Conservation (phyloP, 352 stramenopile species). For the Phytopythium litorale region DNA sequence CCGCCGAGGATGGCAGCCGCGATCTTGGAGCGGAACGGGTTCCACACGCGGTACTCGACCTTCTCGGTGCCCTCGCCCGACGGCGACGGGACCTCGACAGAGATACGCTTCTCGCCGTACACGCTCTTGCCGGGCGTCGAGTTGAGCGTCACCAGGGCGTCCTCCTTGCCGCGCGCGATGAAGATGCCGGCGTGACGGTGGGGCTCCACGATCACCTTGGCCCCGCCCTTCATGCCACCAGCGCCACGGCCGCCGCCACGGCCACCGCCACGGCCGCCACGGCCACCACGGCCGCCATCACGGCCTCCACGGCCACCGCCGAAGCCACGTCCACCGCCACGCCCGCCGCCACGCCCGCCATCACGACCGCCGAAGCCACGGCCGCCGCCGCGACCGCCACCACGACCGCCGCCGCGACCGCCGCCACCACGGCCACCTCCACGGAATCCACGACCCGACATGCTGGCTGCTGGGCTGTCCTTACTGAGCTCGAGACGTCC, state of each 20-base stretch:
- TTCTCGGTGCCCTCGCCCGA: constrained; percentile 92
- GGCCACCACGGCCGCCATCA: constrained; percentile 31
- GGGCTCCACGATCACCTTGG: constrained; percentile 97
- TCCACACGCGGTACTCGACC: constrained; percentile 99
- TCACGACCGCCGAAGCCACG: constrained; percentile 40
- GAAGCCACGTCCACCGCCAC: constrained; percentile 37
- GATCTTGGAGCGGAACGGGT: constrained; percentile 99
- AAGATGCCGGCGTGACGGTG: constrained; percentile 99
- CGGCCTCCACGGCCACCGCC: constrained; percentile 34
- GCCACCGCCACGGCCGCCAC: constrained; percentile 50
- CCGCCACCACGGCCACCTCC: constrained; percentile 55
- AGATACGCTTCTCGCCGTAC: constrained; percentile 99
- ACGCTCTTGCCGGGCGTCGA: constrained; percentile 98
- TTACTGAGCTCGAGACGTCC: constrained; percentile 1
- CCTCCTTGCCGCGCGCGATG: constrained; percentile 98
- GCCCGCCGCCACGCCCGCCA: constrained; percentile 37
- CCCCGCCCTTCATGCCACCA: constrained; percentile 93
- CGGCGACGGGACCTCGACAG: constrained; percentile 93
- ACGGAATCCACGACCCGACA: constrained; percentile 61
- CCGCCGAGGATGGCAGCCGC: constrained; percentile 98
- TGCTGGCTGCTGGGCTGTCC: constrained; percentile 6
- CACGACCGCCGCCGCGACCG: constrained; percentile 50
- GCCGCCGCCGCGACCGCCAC: constrained; percentile 45
- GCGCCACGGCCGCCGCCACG: constrained; percentile 54
- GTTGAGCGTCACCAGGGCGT: constrained; percentile 98